Evolutionary conservation across 805 yeast species (phyloP).

Genomic region (Lipomyces lipofer): DNA sequence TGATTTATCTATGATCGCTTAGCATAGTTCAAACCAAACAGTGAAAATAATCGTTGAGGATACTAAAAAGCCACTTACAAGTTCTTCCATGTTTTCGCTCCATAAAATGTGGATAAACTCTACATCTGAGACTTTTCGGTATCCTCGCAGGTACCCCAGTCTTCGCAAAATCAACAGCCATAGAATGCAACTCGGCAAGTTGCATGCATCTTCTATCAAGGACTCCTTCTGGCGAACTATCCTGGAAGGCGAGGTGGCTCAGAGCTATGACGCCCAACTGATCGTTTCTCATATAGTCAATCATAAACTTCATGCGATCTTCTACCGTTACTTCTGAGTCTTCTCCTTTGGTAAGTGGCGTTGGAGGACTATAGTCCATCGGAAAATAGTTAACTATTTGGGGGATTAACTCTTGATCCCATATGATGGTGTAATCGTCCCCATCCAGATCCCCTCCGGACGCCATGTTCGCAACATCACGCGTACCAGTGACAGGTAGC

Average conservation of each 20-base stretch:
- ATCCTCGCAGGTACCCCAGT: constrained; percentile 4
- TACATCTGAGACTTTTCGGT: neutral
- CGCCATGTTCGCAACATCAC: constrained; percentile 14
- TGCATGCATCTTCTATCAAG: constrained; percentile 3
- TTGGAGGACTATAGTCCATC: constrained; percentile 7
- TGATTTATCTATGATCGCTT: neutral
- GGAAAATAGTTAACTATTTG: constrained; percentile 1
- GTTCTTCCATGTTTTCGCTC: constrained; percentile 2
- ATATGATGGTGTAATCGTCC: constrained; percentile 17
- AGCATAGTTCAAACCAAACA: neutral
- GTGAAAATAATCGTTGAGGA: too few relatives aligned
- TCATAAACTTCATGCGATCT: constrained; percentile 4
- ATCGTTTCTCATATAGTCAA: constrained; percentile 7
- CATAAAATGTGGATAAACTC: constrained; percentile 5
- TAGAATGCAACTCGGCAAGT: constrained; percentile 8
- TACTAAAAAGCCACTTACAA: neutral
- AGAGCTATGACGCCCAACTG: constrained; percentile 3
- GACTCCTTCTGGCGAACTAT: constrained; percentile 1
- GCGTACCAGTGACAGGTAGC: constrained; percentile 11
- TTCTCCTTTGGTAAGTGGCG: neutral
- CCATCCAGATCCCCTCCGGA: constrained; percentile 23
- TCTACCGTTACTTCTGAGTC: constrained; percentile 1
- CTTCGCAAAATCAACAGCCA: constrained; percentile 10
- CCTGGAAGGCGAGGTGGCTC: constrained; percentile 9
- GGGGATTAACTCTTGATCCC: constrained; percentile 14